Conservation (phyloP, 73 alveolate genomes). For the Stentor roeselii region DNA sequence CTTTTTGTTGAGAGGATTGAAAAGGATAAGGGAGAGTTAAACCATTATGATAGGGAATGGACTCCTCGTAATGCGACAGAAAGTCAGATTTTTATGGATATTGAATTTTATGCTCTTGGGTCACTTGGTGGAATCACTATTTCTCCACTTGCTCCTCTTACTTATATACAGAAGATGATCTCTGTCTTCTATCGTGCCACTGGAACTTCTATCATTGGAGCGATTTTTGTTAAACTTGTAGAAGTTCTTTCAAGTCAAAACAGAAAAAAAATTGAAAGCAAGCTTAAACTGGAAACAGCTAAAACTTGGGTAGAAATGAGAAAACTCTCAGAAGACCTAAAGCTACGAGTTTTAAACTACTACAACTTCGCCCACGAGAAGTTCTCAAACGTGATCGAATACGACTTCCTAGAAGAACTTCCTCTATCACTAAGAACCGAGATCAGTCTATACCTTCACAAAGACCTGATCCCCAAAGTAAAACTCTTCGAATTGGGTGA, state of each 20-base stretch:
- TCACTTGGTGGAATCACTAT: background rate
- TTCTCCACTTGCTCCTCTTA: background rate
- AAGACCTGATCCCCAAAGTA: conserved; percentile 47
- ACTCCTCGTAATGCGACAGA: background rate
- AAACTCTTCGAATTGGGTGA: conserved; percentile 56
- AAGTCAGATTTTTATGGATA: background rate
- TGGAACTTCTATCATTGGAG: background rate
- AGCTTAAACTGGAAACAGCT: conserved; percentile 44
- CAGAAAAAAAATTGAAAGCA: conserved; percentile 35
- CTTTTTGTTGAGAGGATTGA: background rate
- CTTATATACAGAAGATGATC: background rate
- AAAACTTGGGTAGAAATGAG: conserved; percentile 31
- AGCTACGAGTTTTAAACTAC: background rate
- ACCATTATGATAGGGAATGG: conserved; percentile 33
- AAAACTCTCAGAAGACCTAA: background rate
- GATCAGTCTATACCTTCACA: conserved; percentile 38
- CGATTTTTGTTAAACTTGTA: conserved; percentile 1
- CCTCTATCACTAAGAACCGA: conserved; percentile 53
- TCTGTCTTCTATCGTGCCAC: background rate
- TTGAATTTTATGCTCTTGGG: background rate
- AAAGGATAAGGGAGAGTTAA: conserved; percentile 31
- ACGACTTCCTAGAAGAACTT: conserved; percentile 39
- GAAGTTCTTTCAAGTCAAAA: conserved; percentile 33
- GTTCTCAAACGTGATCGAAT: background rate
- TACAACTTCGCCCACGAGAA: background rate